Conservation (phyloP, 768 basidiomycete species). For the Cantharellus anzutake region DNA sequence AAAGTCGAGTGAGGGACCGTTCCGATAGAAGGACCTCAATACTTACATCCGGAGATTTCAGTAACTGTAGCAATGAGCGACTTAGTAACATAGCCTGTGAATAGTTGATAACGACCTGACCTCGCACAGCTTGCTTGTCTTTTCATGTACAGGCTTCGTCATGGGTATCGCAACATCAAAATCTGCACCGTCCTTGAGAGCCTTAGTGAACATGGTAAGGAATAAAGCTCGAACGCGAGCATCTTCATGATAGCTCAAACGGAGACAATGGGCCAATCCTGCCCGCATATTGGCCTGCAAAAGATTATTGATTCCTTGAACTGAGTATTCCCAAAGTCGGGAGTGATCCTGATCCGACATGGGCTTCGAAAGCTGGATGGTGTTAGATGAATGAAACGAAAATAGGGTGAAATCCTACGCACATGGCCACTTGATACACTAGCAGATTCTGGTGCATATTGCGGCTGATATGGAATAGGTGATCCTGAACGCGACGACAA, state of each 20-base stretch:
- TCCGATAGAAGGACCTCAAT: neutral
- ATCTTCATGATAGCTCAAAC: slow-evolving; percentile 58
- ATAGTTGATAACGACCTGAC: slow-evolving; percentile 19
- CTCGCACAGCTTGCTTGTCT: slow-evolving; percentile 37
- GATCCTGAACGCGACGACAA: neutral
- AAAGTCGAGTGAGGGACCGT: neutral
- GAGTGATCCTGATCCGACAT: slow-evolving; percentile 7
- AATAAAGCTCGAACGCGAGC: slow-evolving; percentile 56
- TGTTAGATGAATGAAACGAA: neutral
- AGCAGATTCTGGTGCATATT: neutral
- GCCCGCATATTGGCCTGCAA: slow-evolving; percentile 72
- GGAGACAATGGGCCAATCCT: slow-evolving; percentile 75
- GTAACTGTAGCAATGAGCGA: neutral
- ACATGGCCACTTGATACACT: neutral
- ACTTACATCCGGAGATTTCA: neutral
- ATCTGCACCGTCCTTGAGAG: slow-evolving; percentile 60
- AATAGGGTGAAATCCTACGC: neutral
- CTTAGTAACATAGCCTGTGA: neutral
- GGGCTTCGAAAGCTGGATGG: neutral
- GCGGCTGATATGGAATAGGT: neutral
- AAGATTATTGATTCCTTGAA: slow-evolving; percentile 62
- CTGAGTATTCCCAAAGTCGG: slow-evolving; percentile 51
- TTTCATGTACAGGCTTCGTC: slow-evolving; percentile 27
- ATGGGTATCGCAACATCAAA: slow-evolving; percentile 28
- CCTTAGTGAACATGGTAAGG: slow-evolving; percentile 65